A percentile compares a stretch with the other conserved stretches of the same genome.
phyloP scores from a whole-genome alignment of 352 stramenopile genomes.

The Globisporangium okanoganense region DNA sequence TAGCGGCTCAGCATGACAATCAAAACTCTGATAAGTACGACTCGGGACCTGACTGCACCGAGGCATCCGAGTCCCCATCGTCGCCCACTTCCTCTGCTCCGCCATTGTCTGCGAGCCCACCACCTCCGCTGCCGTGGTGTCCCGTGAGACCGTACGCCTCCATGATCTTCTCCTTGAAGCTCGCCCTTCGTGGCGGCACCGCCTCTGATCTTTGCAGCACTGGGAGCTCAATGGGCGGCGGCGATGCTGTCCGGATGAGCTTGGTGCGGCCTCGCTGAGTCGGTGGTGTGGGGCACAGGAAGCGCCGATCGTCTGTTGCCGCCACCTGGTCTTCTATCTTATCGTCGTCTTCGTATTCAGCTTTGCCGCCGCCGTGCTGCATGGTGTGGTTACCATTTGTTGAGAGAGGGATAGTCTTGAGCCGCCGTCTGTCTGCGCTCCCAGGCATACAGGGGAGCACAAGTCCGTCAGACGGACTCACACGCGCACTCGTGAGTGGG shows the following conservation, averaged over 20 bases:
- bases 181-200: background rate
- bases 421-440: constrained; percentile 4
- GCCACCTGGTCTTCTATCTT: background rate
- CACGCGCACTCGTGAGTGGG: background rate
- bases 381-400: background rate
- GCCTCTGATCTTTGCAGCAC: background rate
- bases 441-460: constrained; percentile 18
- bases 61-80: constrained; percentile 19
- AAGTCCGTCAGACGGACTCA: background rate
- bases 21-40: constrained; percentile 31
- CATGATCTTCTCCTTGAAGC: constrained; percentile 8
- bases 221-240: constrained; percentile 1
- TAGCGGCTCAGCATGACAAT: constrained; percentile 5
- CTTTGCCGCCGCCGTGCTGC: background rate
- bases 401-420: background rate
- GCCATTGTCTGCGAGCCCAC: constrained; percentile 1
- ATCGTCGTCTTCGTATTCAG: background rate
- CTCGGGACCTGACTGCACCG: constrained; percentile 24
- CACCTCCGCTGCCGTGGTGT: background rate
- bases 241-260: background rate
- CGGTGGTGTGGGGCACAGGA: constrained; percentile 9
- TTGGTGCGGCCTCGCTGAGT: background rate
- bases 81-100: constrained; percentile 19
- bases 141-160: background rate
- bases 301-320: background rate